A percentile compares a stretch with the other conserved stretches of the same genome.
These are phyloP conservation scores for Umbilicaria muhlenbergii DNA, from an alignment of 495 filamentous ascomycete species.

Conservation along the genomic window DNA sequence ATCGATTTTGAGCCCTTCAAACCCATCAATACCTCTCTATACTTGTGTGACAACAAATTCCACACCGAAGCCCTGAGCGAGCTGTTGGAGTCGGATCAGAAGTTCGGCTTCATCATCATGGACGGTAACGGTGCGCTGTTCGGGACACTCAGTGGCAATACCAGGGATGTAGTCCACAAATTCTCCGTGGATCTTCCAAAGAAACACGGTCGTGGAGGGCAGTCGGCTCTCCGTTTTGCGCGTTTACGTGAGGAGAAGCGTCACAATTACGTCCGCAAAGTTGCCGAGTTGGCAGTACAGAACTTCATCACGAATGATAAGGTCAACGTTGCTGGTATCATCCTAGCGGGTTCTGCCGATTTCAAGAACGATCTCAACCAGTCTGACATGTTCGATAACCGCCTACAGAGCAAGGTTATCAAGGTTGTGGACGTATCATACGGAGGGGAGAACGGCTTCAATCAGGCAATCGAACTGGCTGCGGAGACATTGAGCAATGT, in stretches of 20 bases:
- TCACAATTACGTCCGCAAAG: slow-evolving; percentile 98
- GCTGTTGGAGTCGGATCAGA: slow-evolving; percentile 93
- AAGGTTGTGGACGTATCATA: slow-evolving; percentile 98
- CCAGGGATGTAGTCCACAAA: slow-evolving; percentile 91
- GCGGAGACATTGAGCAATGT: slow-evolving; percentile 95
- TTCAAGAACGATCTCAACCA: slow-evolving; percentile 99
- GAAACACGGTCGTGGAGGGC: slow-evolving; percentile 99
- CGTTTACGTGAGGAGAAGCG: slow-evolving; percentile 99
- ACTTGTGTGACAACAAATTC: slow-evolving; percentile 99
- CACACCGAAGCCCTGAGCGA: slow-evolving; percentile 95
- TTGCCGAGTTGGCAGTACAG: slow-evolving; percentile 92
- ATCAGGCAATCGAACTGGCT: slow-evolving; percentile 93
- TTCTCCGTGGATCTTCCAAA: slow-evolving; percentile 94
- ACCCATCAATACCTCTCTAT: slow-evolving; percentile 97
- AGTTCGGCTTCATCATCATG: slow-evolving; percentile 99
- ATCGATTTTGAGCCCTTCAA: slow-evolving; percentile 99
- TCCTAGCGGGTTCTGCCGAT: slow-evolving; percentile 92
- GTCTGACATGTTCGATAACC: slow-evolving; percentile 90
- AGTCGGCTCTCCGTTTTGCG: slow-evolving; percentile 96
- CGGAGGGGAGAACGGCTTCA: slow-evolving; percentile 97
- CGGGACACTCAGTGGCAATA: slow-evolving; percentile 92
- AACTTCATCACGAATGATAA: slow-evolving; percentile 98
- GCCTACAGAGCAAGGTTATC: slow-evolving; percentile 87
- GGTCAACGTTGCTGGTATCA: slow-evolving; percentile 87
- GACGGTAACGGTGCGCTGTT: slow-evolving; percentile 96